phyloP scores from a whole-genome alignment of 2,329 filamentous ascomycete genomes.

The Penicillium sp. region DNA sequence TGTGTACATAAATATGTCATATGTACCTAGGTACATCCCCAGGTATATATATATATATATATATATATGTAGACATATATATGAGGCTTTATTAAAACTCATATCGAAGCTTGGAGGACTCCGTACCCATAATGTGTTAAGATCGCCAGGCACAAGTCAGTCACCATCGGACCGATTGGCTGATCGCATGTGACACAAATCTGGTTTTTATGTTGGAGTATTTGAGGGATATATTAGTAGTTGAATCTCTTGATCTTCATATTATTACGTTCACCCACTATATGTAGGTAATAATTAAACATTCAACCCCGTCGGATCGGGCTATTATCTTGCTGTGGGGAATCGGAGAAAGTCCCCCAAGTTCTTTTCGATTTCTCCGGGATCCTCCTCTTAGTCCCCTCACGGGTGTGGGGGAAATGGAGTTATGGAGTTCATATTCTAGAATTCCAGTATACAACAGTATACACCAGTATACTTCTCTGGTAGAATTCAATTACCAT shows the following conservation, averaged over 20 bases:
- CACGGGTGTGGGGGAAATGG: constrained; percentile 1
- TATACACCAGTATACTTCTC: too few species aligned
- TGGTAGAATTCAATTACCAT: not conserved
- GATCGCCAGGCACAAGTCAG: constrained; percentile 5
- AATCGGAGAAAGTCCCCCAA: not conserved
- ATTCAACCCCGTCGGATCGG: not conserved
- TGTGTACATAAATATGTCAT: too few species aligned
- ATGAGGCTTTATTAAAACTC: not conserved
- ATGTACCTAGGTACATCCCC: too few species aligned
- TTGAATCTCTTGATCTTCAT: not conserved
- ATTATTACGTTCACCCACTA: not conserved
- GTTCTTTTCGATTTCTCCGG: not conserved
- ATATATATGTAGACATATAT: too few species aligned
- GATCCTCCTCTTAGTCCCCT: not conserved
- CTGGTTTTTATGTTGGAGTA: constrained; percentile 1
- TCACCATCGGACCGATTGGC: not conserved
- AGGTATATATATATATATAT: too few species aligned
- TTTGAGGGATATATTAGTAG: not conserved
- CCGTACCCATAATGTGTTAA: not conserved
- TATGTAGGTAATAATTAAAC: not conserved
- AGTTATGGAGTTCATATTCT: not conserved
- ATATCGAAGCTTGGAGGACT: not conserved
- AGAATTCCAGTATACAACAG: not conserved
- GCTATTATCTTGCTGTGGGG: not conserved
- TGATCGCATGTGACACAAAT: constrained; percentile 4